phyloP scores from a whole-genome alignment of 192 early-diverging fungal genomes.

The Rhizophagus sp. region DNA sequence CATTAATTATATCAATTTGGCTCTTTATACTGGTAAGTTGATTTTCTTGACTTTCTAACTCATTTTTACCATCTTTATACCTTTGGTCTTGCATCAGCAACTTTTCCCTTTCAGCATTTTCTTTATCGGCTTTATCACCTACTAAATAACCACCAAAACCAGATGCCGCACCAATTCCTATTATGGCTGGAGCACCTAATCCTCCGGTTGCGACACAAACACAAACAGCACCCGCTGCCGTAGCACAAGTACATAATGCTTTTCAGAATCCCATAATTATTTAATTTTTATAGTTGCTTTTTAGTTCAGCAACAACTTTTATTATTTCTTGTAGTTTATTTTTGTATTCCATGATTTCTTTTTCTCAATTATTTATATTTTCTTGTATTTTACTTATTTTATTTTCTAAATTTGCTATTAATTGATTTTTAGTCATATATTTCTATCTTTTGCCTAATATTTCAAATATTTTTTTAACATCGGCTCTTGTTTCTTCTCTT shows the following conservation, averaged over 20 bases:
- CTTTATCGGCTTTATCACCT: not conserved
- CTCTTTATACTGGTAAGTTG: not conserved
- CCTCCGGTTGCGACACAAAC: not conserved
- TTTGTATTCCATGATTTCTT: slow-evolving; percentile 16
- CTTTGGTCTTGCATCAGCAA: slow-evolving; percentile 1
- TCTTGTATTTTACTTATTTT: slow-evolving; percentile 10
- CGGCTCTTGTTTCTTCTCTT: not conserved
- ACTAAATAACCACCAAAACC: not conserved
- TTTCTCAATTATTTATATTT: slow-evolving; percentile 2
- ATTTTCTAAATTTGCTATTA: slow-evolving; percentile 9
- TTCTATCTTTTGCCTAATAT: slow-evolving; percentile 5
- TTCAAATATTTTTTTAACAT: not conserved
- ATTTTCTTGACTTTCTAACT: not conserved
- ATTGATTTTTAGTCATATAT: slow-evolving; percentile 1
- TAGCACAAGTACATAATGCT: not conserved
- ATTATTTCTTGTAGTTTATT: not conserved
- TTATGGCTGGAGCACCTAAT: not conserved
- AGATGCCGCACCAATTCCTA: not conserved
- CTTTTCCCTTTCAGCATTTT: not conserved
- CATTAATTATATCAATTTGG: not conserved
- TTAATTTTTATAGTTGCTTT: not conserved
- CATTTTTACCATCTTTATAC: slow-evolving; percentile 11
- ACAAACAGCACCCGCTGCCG: not conserved
- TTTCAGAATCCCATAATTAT: slow-evolving; percentile 10
- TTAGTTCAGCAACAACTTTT: slow-evolving; percentile 14